Conservation (phyloP, 495 filamentous ascomycete genomes). For the Xylaria flabelliformis region DNA sequence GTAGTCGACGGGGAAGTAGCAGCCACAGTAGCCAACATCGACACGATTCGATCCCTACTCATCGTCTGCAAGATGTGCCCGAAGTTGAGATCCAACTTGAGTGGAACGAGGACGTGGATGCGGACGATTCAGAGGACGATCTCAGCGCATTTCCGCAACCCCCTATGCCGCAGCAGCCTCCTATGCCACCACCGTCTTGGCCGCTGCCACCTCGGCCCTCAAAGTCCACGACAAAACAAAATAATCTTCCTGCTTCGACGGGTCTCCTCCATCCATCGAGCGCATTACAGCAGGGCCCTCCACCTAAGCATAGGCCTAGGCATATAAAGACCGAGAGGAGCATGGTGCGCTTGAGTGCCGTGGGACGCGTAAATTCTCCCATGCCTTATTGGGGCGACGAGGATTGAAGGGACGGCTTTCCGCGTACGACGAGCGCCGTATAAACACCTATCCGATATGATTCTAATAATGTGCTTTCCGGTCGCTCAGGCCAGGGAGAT, state of each 20-base stretch:
- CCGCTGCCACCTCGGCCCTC: slow-evolving; percentile 25
- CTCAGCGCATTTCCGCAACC: slow-evolving; percentile 30
- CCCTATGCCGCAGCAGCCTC: slow-evolving; percentile 17
- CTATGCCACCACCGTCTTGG: slow-evolving; percentile 26
- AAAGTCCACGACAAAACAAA: slow-evolving; percentile 34
- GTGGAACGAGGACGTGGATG: slow-evolving; percentile 17
- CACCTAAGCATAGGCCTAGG: slow-evolving; percentile 18
- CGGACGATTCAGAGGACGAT: slow-evolving; percentile 19
- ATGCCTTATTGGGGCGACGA: slow-evolving; percentile 53
- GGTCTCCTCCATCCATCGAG: slow-evolving; percentile 34
- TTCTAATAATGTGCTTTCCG: neutral
- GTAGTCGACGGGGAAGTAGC: slow-evolving; percentile 20
- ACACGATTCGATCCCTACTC: slow-evolving; percentile 34
- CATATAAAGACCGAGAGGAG: slow-evolving; percentile 51
- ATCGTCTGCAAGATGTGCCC: slow-evolving; percentile 23
- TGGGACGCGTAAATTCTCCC: slow-evolving; percentile 47
- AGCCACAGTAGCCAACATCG: slow-evolving; percentile 8
- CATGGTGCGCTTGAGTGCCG: slow-evolving; percentile 53
- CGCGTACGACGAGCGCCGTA: neutral
- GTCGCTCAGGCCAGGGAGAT: neutral
- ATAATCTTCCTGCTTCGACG: slow-evolving; percentile 48
- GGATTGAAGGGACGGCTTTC: slow-evolving; percentile 41
- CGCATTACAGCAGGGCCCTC: neutral
- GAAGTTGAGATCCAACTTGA: slow-evolving; percentile 24
- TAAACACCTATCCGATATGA: neutral